Evolutionary conservation across 495 filamentous ascomycete genomes (phyloP).

Genomic region (Podospora appendiculata): DNA sequence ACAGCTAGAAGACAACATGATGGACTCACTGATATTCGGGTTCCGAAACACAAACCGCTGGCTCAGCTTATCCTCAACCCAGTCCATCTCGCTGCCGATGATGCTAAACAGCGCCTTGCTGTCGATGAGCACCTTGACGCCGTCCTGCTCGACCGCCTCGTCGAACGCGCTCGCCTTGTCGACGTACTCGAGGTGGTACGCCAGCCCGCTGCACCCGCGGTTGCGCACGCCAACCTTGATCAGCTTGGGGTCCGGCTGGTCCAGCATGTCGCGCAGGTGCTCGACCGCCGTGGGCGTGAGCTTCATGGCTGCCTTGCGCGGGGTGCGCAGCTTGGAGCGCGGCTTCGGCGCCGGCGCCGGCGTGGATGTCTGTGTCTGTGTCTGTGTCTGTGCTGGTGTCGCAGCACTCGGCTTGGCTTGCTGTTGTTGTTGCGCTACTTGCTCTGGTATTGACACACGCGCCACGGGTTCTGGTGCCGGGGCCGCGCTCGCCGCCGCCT

Average conservation of each 20-base stretch:
- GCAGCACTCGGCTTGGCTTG: conserved; percentile 35
- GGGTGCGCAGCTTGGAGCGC: conserved; percentile 61
- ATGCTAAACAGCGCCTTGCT: conserved; percentile 96
- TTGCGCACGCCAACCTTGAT: conserved; percentile 94
- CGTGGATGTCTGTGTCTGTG: neutral
- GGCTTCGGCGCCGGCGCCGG: conserved; percentile 14
- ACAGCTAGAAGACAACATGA: neutral
- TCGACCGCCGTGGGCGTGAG: conserved; percentile 69
- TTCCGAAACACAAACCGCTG: conserved; percentile 89
- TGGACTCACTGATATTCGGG: conserved; percentile 89
- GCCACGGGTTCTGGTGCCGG: neutral
- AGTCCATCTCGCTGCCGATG: conserved; percentile 99
- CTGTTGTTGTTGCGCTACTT: conserved; percentile 51
- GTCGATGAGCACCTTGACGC: conserved; percentile 92
- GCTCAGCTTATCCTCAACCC: conserved; percentile 91
- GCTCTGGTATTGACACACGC: conserved; percentile 38
- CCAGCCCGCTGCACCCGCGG: conserved; percentile 87
- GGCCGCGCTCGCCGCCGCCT: neutral
- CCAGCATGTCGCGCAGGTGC: conserved; percentile 65
- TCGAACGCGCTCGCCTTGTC: conserved; percentile 83
- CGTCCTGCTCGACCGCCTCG: conserved; percentile 90
- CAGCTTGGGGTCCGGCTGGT: conserved; percentile 78
- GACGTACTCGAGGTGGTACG: conserved; percentile 95
- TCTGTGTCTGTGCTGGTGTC: neutral
- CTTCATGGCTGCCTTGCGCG: conserved; percentile 82